phyloP scores from a whole-genome alignment of 148 eudicot genomes.

The Vaccinium vitisidaea region DNA sequence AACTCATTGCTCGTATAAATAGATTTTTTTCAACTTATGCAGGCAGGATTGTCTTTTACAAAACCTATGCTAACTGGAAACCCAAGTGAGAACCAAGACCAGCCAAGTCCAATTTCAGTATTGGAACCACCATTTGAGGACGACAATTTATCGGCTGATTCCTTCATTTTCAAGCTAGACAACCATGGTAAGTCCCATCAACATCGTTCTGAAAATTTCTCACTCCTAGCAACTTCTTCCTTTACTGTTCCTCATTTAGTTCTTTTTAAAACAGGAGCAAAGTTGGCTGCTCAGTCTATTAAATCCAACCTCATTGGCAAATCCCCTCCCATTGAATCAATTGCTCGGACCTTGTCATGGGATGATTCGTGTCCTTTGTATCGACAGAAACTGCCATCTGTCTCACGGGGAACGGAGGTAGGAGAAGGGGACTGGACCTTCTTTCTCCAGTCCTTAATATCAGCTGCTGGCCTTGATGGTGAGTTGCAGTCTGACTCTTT shows the following conservation, averaged over 20 bases:
- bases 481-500: constrained; percentile 37
- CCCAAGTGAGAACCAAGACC: constrained; percentile 64
- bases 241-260: not conserved
- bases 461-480: constrained; percentile 51
- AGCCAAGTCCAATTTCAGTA: constrained; percentile 94
- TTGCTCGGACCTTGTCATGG: constrained; percentile 83
- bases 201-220: not conserved
- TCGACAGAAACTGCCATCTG: constrained; percentile 37
- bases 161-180: constrained; percentile 35
- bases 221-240: no score
- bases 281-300: constrained; percentile 28
- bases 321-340: constrained; percentile 93
- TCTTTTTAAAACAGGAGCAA: constrained; percentile 45
- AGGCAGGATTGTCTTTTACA: constrained; percentile 43
- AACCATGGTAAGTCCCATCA: constrained; percentile 47
- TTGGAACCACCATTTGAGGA: constrained; percentile 69
- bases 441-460: constrained; percentile 63
- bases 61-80: constrained; percentile 36
- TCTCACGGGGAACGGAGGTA: constrained; percentile 42
- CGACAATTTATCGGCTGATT: constrained; percentile 36
- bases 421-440: constrained; percentile 57
- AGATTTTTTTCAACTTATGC: constrained; percentile 19
- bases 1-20: not conserved
- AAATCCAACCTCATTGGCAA: constrained; percentile 80
- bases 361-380: constrained; percentile 48